Base-by-base conservation (phyloP, 2,329 filamentous ascomycete species). In the Moelleriella libera region DNA sequence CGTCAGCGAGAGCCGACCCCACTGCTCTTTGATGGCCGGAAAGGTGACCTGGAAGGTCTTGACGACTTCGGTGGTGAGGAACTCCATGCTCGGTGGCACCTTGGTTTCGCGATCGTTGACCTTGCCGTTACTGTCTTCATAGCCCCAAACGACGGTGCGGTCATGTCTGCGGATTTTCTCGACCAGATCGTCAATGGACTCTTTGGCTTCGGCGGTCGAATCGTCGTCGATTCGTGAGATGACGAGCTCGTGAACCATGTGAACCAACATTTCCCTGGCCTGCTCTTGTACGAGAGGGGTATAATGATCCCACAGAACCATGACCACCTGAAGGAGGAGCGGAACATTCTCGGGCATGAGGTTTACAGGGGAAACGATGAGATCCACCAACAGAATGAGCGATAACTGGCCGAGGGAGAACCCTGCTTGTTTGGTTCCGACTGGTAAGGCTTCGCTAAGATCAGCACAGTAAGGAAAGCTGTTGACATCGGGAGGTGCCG, bases 241-340 rank as follows among this genome's bases (percentile, higher is more conserved):
- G 39, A 98, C 88, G 6, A 97, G 73, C 62, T 97, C 92, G 57
- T 98, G 92, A 44, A 98, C 94, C 14, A 98, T 75, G 68, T 98
- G 92, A 2, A 98, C 89, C 12, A 98, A 76, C 89, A 98, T 95
- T 64, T 98, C 92, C 45, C 89, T 81, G 31, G 94, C 89, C 63
- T 98, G 90, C 55, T 97, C 92, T 62, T 97, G 90, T 1, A 98
- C 92, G 9, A 96, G 77, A 3, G 87, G 81, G 1, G 87, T 95
- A 58, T 98, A 96, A 58, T 97, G 90, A 61, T 98, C 94, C 92
- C 92, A 98, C 2, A 97, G 75, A 4, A 97, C 88, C 10, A 90
- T 82, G 5, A 96, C 83, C 7, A 95, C 86, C 63, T 98, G 92
- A 11, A 98, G 70, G 21, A 98, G 70, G 30, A 94, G 76, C 1